Evolutionary conservation across 805 yeast species (phyloP).

Genomic region (Yarrowia yakushimensis): DNA sequence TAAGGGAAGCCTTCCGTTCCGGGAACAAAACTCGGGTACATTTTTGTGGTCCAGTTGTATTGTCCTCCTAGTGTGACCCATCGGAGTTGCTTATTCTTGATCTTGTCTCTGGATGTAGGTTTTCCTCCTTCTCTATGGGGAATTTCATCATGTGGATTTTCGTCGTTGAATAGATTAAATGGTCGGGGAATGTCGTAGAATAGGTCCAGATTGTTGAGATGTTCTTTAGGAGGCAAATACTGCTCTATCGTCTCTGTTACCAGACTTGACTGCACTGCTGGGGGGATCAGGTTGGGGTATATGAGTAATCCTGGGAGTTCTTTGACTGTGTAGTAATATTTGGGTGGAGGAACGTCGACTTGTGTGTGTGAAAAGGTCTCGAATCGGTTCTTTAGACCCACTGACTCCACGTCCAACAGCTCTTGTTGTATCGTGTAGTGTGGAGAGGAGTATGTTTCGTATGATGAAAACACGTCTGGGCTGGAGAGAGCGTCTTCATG

Average conservation of each 20-base stretch:
- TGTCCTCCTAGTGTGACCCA: conserved; percentile 49
- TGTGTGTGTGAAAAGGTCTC: neutral
- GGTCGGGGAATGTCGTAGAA: conserved; percentile 38
- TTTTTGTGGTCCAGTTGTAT: conserved; percentile 45
- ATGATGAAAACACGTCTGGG: neutral
- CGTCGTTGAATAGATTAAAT: conserved; percentile 33
- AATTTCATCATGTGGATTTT: neutral
- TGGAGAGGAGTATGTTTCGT: neutral
- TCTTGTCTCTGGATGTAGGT: conserved; percentile 27
- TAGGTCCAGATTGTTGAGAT: conserved; percentile 40
- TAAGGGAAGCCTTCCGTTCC: conserved; percentile 37
- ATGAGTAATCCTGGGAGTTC: conserved; percentile 41
- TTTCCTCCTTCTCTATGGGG: conserved; percentile 27
- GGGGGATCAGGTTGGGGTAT: conserved; percentile 31
- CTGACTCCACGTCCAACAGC: neutral
- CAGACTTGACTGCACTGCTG: conserved; percentile 35
- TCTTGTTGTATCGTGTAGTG: conserved; percentile 19
- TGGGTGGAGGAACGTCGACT: neutral
- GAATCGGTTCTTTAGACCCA: neutral
- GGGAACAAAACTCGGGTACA: conserved; percentile 40
- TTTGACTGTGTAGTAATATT: conserved; percentile 28
- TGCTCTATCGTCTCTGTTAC: conserved; percentile 36
- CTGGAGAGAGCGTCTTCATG: conserved; percentile 26
- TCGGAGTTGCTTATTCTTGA: conserved; percentile 38
- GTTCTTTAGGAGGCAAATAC: conserved; percentile 37